Evolutionary conservation across 1,284 basidiomycete genomes (phyloP).

Genomic region (Apiotrichum sp.): DNA sequence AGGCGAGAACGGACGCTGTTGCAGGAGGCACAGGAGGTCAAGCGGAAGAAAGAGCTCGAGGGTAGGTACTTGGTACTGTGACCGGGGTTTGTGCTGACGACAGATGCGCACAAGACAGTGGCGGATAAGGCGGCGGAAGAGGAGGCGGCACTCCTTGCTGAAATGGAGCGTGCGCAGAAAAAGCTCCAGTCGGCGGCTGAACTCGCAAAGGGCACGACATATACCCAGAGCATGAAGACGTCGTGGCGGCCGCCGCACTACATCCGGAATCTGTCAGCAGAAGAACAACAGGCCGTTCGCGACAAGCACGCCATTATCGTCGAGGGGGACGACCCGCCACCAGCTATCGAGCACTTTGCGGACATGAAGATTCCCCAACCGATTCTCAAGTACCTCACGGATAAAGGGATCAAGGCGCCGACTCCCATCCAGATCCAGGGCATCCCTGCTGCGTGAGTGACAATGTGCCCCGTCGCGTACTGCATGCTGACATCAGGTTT

Average conservation of each 20-base stretch:
- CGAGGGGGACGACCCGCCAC: constrained; percentile 83
- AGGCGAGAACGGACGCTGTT: constrained; percentile 77
- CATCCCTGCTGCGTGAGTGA: constrained; percentile 78
- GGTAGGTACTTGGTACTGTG: constrained; percentile 50
- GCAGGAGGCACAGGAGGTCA: constrained; percentile 87
- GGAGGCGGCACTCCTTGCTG: constrained; percentile 83
- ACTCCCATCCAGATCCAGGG: constrained; percentile 98
- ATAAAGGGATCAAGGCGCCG: constrained; percentile 76
- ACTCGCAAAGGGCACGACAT: constrained; percentile 84
- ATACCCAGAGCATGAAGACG: constrained; percentile 77
- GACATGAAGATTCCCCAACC: constrained; percentile 96
- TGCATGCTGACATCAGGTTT: constrained; percentile 53
- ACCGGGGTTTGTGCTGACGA: constrained; percentile 1
- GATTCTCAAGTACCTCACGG: constrained; percentile 73
- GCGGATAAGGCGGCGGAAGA: constrained; percentile 77
- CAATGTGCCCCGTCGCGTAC: not conserved
- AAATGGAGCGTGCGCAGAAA: constrained; percentile 74
- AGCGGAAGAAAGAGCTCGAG: constrained; percentile 68
- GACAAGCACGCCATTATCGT: constrained; percentile 88
- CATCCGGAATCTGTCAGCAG: constrained; percentile 63
- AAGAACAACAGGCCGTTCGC: constrained; percentile 67
- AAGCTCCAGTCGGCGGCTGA: constrained; percentile 90
- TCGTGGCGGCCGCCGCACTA: constrained; percentile 87
- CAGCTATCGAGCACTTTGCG: constrained; percentile 83
- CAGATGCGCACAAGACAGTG: constrained; percentile 79